A percentile compares a stretch with the other conserved stretches of the same genome.
Conservation (phyloP, 768 basidiomycete genomes). For the Boletus tomentosulus region DNA sequence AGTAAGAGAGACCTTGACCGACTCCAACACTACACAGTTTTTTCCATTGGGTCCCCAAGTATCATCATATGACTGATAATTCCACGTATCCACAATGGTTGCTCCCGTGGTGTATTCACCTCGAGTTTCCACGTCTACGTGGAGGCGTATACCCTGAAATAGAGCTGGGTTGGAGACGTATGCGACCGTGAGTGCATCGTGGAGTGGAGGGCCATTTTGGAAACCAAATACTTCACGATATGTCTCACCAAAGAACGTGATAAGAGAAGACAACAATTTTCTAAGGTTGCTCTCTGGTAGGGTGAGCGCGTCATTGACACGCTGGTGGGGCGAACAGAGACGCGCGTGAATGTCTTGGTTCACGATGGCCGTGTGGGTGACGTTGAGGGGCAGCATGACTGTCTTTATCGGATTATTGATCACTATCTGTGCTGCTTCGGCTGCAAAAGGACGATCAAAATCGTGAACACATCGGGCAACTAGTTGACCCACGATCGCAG, state of each 20-base stretch:
- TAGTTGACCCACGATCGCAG: slow-evolving; percentile 66
- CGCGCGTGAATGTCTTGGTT: slow-evolving; percentile 47
- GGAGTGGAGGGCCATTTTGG: slow-evolving; percentile 79
- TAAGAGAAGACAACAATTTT: slow-evolving; percentile 68
- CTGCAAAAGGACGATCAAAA: slow-evolving; percentile 32
- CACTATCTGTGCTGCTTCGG: slow-evolving; percentile 82
- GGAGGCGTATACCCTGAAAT: slow-evolving; percentile 58
- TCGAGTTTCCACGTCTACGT: slow-evolving; percentile 78
- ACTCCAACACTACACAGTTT: slow-evolving; percentile 70
- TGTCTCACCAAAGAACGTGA: slow-evolving; percentile 67
- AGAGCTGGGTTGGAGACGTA: slow-evolving; percentile 68
- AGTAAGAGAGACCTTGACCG: slow-evolving; percentile 50
- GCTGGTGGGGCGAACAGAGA: slow-evolving; percentile 46
- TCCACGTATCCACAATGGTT: slow-evolving; percentile 77
- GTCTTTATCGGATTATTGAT: slow-evolving; percentile 64
- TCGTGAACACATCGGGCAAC: background rate
- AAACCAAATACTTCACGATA: slow-evolving; percentile 81
- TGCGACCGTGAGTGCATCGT: slow-evolving; percentile 80
- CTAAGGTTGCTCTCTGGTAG: slow-evolving; percentile 48
- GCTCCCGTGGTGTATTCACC: slow-evolving; percentile 68
- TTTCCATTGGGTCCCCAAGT: slow-evolving; percentile 71
- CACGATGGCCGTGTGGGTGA: slow-evolving; percentile 83
- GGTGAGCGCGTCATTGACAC: slow-evolving; percentile 9
- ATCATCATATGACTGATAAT: slow-evolving; percentile 53
- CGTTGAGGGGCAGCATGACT: slow-evolving; percentile 81